These are phyloP conservation scores for Bipolaris gigantea DNA, from an alignment of 2,329 filamentous ascomycete species.

Conservation along the genomic window DNA sequence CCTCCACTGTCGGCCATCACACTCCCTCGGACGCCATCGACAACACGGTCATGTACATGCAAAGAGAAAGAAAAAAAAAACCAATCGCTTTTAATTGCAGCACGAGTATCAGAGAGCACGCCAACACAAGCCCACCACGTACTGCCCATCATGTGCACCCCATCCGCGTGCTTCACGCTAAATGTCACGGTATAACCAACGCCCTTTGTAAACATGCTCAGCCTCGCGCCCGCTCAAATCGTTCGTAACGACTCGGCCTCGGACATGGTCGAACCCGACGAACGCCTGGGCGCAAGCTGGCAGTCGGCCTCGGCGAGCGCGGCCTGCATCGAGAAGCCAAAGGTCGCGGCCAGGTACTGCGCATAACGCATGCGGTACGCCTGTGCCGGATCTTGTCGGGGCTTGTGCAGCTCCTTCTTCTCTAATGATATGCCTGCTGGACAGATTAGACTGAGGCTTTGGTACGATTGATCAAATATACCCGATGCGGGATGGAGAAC, in stretches of 20 bases:
- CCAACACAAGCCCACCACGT: conserved; percentile 25
- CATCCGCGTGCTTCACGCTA: conserved; percentile 27
- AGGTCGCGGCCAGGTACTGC: conserved; percentile 45
- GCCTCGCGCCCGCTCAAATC: conserved; percentile 23
- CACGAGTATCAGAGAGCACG: conserved; percentile 18
- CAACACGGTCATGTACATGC: neutral
- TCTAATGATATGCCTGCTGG: conserved; percentile 36
- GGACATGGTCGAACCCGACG: conserved; percentile 40
- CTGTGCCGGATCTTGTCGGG: conserved; percentile 35
- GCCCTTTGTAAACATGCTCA: neutral
- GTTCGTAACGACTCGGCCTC: conserved; percentile 40
- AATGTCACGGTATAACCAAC: conserved; percentile 26
- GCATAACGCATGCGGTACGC: conserved; percentile 44
- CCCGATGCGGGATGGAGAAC: conserved; percentile 46
- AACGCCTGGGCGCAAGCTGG: conserved; percentile 40
- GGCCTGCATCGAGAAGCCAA: conserved; percentile 46
- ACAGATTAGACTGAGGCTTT: conserved; percentile 42
- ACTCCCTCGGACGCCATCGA: neutral
- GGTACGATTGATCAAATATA: conserved; percentile 45
- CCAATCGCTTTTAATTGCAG: conserved; percentile 24
- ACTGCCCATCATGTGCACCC: conserved; percentile 22
- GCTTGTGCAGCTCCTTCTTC: conserved; percentile 39
- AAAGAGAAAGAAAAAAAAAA: neutral
- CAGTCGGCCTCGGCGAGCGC: conserved; percentile 43
- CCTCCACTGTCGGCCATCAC: neutral